These are phyloP conservation scores for Piper betle DNA, from an alignment of 164 flowering plant species.

Conservation along the genomic window DNA sequence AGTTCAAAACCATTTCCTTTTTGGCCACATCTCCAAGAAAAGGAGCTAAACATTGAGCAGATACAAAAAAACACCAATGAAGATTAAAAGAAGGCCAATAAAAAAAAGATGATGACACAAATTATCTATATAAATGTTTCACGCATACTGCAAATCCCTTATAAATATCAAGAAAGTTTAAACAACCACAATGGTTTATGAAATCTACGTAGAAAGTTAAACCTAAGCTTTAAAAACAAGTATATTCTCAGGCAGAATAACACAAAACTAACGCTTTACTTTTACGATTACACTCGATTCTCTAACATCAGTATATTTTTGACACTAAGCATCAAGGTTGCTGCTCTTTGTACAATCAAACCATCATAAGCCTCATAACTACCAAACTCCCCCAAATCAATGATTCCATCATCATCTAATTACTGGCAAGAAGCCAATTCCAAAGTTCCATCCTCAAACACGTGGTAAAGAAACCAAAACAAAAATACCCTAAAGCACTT, in stretches of 20 bases:
- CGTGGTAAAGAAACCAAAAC: background rate
- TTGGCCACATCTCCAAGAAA: background rate
- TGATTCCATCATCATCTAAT: background rate
- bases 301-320: background rate
- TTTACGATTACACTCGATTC: background rate
- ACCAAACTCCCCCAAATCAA: background rate
- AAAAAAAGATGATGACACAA: background rate
- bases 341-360: background rate
- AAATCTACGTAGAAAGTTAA: background rate
- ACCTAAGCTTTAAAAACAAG: background rate
- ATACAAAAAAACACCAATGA: background rate
- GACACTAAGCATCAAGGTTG: background rate
- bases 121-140: too few relatives aligned
- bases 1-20: background rate
- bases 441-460: background rate
- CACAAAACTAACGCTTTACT: background rate
- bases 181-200: background rate
- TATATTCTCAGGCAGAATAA: background rate
- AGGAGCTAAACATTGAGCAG: background rate
- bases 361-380: background rate
- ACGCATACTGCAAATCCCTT: background rate
- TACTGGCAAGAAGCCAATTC: background rate
- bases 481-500: background rate
- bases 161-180: background rate
- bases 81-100: background rate